Evolutionary conservation across 768 basidiomycete genomes (phyloP), one percentile per base, ranked within the genome.

Genomic region (Naematelia encephala): DNA sequence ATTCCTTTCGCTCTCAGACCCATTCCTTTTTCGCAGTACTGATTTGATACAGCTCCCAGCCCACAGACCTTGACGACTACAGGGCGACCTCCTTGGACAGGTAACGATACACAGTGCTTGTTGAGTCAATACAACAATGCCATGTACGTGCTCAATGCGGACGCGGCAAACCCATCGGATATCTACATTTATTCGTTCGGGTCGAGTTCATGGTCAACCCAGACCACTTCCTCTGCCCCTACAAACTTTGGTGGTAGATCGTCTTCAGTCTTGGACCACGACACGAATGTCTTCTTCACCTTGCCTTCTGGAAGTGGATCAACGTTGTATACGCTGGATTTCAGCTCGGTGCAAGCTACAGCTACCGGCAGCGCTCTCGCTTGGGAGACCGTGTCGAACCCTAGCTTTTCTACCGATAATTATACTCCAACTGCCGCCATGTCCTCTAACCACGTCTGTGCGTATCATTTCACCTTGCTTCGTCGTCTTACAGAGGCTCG

Each of bases 251-350:
- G 81, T 12, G 60, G 59, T 1, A 87, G 86, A 68, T 81, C 80
- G 1, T 58, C 68, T 25, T 83, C 88, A 25, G 85, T 94, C 61
- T 82, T 97, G 29, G 92, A 97, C 78, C 92, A 94, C 64, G 92
- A 97, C 76, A 97, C 92, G 51, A 92, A 94, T 62, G 85, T 87
- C 60, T 87, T 96, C 79, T 92, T 87, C 88, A 75, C 63, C 81
- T 51, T 71, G 14, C 60, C 67, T 34, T 48, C 60, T 47, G 56
- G 54, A 42, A 60, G 59, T 22, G 60, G 67, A 28, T 47, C 46
- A 10, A 61, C 83, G 54, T 59, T 93, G 1, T 90, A 79, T 67
- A 83, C 82, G 45, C 80, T 94, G 44, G 84, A 91, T 75, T 85
- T 94, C 83, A 81, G 78, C 23, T 65, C 79, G 13, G 80, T 90